Conservation (phyloP, 352 stramenopile species). For the Blastocystis sp. region DNA sequence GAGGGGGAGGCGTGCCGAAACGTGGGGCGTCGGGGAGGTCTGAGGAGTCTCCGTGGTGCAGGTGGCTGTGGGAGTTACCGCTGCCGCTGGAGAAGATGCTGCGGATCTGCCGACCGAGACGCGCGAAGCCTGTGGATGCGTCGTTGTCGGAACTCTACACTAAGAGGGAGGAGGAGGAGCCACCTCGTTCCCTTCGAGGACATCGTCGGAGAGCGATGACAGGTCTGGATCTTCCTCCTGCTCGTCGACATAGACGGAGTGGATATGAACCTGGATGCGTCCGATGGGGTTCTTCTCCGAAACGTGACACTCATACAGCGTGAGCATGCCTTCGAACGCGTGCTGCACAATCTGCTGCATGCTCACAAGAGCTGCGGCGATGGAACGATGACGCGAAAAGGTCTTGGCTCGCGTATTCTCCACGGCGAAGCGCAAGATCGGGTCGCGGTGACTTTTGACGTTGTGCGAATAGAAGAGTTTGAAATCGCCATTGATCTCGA, state of each 20-base stretch:
- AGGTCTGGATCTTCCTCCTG: slow-evolving; percentile 1
- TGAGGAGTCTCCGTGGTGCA: neutral
- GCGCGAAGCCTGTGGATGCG: neutral
- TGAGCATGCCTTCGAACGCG: slow-evolving; percentile 28
- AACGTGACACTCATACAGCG: slow-evolving; percentile 52
- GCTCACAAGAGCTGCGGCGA: slow-evolving; percentile 46
- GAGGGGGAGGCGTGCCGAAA: neutral
- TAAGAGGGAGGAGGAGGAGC: neutral
- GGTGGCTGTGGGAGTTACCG: neutral
- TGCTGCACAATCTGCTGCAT: slow-evolving; percentile 57
- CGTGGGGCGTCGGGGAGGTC: neutral
- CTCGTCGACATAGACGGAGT: slow-evolving; percentile 46
- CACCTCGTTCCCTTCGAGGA: neutral
- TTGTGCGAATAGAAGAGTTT: slow-evolving; percentile 48
- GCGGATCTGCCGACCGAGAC: slow-evolving; percentile 17
- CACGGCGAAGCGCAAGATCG: slow-evolving; percentile 48
- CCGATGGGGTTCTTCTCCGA: slow-evolving; percentile 32
- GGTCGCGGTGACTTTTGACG: slow-evolving; percentile 51
- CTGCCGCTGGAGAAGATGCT: slow-evolving; percentile 15
- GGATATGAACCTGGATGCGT: slow-evolving; percentile 32
- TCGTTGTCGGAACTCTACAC: slow-evolving; percentile 42
- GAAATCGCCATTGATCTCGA: slow-evolving; percentile 49
- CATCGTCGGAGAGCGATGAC: slow-evolving; percentile 10
- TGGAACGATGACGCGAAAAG: slow-evolving; percentile 50
- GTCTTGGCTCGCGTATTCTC: slow-evolving; percentile 56